Evolutionary conservation across 805 yeast genomes (phyloP).

Genomic region (Pichia californica): DNA sequence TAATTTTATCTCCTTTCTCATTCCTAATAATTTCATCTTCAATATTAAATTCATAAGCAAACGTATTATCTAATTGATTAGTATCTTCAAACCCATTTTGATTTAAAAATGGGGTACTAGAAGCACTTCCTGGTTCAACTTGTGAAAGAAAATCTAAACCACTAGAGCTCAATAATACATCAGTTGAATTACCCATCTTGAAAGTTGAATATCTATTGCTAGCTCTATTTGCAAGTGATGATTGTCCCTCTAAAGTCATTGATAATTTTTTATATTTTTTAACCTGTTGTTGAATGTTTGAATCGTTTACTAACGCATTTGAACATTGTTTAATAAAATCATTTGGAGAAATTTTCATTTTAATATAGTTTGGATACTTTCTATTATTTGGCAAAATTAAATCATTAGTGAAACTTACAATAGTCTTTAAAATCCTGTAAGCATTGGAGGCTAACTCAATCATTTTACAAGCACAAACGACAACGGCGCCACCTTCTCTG

Average conservation of each 20-base stretch:
- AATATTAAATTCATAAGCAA: conserved; percentile 14
- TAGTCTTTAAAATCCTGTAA: conserved; percentile 50
- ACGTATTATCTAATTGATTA: conserved; percentile 6
- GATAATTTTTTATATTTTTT: conserved; percentile 9
- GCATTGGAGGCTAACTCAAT: conserved; percentile 41
- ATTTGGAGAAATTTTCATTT: conserved; percentile 50
- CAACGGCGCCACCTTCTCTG: conserved; percentile 51
- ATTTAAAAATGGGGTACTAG: conserved; percentile 23
- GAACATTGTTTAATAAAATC: conserved; percentile 59
- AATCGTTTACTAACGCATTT: conserved; percentile 44
- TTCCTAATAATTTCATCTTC: conserved; percentile 42
- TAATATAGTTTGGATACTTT: conserved; percentile 58
- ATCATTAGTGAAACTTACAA: conserved; percentile 47
- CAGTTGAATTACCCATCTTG: conserved; percentile 45
- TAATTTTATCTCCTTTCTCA: conserved; percentile 43
- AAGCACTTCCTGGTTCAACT: conserved; percentile 18
- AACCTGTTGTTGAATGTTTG: conserved; percentile 28
- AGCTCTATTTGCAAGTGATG: conserved; percentile 4
- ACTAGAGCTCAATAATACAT: conserved; percentile 39
- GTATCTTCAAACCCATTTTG: conserved; percentile 21
- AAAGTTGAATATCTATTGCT: conserved; percentile 43
- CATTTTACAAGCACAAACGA: conserved; percentile 34
- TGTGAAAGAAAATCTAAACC: conserved; percentile 38
- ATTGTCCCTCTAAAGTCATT: neutral
- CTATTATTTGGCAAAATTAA: conserved; percentile 54